Evolutionary conservation across 495 filamentous ascomycete species (phyloP).

Genomic region (Physcia stellaris): DNA sequence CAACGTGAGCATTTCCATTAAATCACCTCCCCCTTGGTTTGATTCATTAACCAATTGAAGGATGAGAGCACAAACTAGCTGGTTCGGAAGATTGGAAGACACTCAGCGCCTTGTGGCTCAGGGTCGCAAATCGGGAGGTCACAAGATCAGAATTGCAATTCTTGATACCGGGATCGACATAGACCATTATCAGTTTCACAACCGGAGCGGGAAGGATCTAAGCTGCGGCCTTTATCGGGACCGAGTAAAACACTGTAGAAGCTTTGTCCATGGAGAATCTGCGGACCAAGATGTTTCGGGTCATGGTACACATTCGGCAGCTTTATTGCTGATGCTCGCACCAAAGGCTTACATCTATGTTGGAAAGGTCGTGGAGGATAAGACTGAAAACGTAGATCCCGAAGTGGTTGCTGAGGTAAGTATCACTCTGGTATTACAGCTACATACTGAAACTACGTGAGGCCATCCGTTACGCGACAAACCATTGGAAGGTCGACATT

Average conservation of each 20-base stretch:
- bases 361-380: conserved; percentile 16
- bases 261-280: conserved; percentile 15
- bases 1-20: too few relatives aligned
- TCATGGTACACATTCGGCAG: conserved; percentile 23
- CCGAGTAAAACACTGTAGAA: conserved; percentile 18
- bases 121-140: too few relatives aligned
- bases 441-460: conserved; percentile 8
- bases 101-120: too few relatives aligned
- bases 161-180: conserved; percentile 21
- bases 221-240: conserved; percentile 9
- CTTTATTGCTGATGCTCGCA: conserved; percentile 21
- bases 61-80: too few relatives aligned
- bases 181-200: conserved; percentile 16
- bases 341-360: conserved; percentile 22
- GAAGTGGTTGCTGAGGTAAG: conserved; percentile 20
- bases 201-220: too few relatives aligned
- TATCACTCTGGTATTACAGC: conserved; percentile 7
- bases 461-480: conserved; percentile 23
- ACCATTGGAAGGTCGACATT: conserved; percentile 23
- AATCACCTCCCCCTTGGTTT: too few relatives aligned
- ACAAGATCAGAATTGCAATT: conserved; percentile 23
- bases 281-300: conserved; percentile 21
- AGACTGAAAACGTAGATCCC: conserved; percentile 14
- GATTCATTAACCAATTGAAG: too few relatives aligned
- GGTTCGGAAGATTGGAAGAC: too few relatives aligned